Evolutionary conservation across 1,139 yeast species (phyloP).

Genomic region (Sugiyamaella sp.): DNA sequence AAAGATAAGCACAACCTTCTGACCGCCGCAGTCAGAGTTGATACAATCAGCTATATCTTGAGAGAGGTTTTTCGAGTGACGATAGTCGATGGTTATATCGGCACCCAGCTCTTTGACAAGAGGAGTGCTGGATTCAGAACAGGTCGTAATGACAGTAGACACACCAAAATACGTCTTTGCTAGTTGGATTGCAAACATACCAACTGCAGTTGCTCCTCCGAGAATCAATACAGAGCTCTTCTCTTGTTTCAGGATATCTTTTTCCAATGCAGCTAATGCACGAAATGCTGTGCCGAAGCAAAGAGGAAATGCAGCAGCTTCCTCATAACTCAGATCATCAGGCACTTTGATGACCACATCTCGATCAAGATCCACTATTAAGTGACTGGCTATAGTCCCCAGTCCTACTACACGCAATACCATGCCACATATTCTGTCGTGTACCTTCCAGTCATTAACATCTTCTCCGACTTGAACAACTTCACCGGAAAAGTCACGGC

Average conservation of each 20-base stretch:
- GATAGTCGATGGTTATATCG: slow-evolving; percentile 55
- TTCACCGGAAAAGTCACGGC: slow-evolving; percentile 70
- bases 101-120: slow-evolving; percentile 56
- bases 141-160: slow-evolving; percentile 51
- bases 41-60: slow-evolving; percentile 38
- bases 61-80: slow-evolving; percentile 40
- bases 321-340: slow-evolving; percentile 48
- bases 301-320: slow-evolving; percentile 63
- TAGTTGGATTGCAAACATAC: slow-evolving; percentile 60
- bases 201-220: slow-evolving; percentile 80
- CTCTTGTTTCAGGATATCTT: slow-evolving; percentile 27
- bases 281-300: slow-evolving; percentile 61
- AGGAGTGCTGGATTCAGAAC: slow-evolving; percentile 48
- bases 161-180: slow-evolving; percentile 52
- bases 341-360: slow-evolving; percentile 54
- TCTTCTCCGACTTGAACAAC: slow-evolving; percentile 59
- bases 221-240: slow-evolving; percentile 54
- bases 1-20: slow-evolving; percentile 47
- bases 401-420: slow-evolving; percentile 46
- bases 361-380: slow-evolving; percentile 49
- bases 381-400: slow-evolving; percentile 59
- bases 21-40: slow-evolving; percentile 20
- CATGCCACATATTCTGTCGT: slow-evolving; percentile 69
- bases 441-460: slow-evolving; percentile 48
- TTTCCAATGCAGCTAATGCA: slow-evolving; percentile 37